Evolutionary conservation across 495 filamentous ascomycete genomes (phyloP).

Genomic region (Parathielavia hyrcaniae): DNA sequence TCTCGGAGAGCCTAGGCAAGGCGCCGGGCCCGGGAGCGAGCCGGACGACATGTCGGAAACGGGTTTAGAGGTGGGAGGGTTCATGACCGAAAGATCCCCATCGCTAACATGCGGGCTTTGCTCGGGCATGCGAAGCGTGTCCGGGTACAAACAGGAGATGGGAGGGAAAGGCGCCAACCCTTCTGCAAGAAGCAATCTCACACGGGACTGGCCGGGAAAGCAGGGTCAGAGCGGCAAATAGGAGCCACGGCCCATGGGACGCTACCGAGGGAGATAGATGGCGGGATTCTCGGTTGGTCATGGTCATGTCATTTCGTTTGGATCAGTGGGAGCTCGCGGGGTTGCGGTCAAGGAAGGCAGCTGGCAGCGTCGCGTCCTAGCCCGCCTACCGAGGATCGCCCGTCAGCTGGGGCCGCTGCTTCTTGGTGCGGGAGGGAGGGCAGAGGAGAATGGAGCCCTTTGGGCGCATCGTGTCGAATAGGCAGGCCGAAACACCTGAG

Average conservation of each 20-base stretch:
- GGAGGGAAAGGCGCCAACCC: constrained; percentile 29
- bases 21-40: constrained; percentile 21
- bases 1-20: constrained; percentile 19
- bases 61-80: constrained; percentile 24
- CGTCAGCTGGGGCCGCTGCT: constrained; percentile 20
- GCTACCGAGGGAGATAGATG: constrained; percentile 20
- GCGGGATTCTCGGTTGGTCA: constrained; percentile 35
- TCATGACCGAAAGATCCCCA: constrained; percentile 16
- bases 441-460: constrained; percentile 24
- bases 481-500: constrained; percentile 10
- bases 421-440: constrained; percentile 14
- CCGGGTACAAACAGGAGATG: constrained; percentile 20
- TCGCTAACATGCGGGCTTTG: constrained; percentile 23
- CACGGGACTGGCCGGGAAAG: constrained; percentile 30
- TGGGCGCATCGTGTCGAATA: constrained; percentile 16
- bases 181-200: constrained; percentile 32
- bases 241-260: constrained; percentile 20
- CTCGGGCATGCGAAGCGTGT: constrained; percentile 26
- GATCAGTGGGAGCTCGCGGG: constrained; percentile 7
- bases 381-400: background rate
- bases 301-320: constrained; percentile 30
- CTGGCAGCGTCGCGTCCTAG: constrained; percentile 16
- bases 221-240: constrained; percentile 26
- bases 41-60: constrained; percentile 31
- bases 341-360: constrained; percentile 21